phyloP scores from a whole-genome alignment of 345 rosid species.

The Euphorbia lathyris region DNA sequence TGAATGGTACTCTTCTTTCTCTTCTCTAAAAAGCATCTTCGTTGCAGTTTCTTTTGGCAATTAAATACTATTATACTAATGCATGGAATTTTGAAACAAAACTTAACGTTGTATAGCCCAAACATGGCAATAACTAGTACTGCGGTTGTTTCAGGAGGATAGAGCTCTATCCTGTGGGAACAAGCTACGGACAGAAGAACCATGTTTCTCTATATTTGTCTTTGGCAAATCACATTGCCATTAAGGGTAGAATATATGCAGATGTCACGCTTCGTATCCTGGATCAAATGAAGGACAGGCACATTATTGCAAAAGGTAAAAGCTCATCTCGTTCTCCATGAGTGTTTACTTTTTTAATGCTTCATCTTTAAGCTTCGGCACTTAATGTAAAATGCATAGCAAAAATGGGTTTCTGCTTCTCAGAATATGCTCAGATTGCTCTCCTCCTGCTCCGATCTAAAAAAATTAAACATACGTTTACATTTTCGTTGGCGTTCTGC shows the following conservation, averaged over 20 bases:
- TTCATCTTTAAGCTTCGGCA: not conserved
- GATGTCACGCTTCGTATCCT: slow-evolving; percentile 30
- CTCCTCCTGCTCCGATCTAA: not conserved
- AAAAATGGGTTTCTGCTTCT: not conserved
- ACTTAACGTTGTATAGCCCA: not conserved
- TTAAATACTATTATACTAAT: not conserved
- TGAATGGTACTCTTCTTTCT: slow-evolving; percentile 30
- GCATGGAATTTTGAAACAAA: not conserved
- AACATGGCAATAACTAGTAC: too few species aligned
- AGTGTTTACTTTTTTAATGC: not conserved
- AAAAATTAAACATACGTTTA: not conserved
- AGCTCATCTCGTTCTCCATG: not conserved
- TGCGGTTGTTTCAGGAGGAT: slow-evolving; percentile 33
- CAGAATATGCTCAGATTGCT: not conserved
- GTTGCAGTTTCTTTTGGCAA: not conserved
- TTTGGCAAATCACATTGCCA: slow-evolving; percentile 26
- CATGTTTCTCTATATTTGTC: slow-evolving; percentile 32
- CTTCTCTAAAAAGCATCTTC: too few species aligned
- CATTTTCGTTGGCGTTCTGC: not conserved
- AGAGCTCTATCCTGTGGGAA: slow-evolving; percentile 35
- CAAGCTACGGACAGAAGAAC: slow-evolving; percentile 20
- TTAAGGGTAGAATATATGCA: slow-evolving; percentile 29
- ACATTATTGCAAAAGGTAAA: slow-evolving; percentile 34
- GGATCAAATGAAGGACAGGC: slow-evolving; percentile 32
- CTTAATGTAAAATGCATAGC: not conserved